Evolutionary conservation across 1,284 basidiomycete genomes (phyloP).

Genomic region (Somion occarium): DNA sequence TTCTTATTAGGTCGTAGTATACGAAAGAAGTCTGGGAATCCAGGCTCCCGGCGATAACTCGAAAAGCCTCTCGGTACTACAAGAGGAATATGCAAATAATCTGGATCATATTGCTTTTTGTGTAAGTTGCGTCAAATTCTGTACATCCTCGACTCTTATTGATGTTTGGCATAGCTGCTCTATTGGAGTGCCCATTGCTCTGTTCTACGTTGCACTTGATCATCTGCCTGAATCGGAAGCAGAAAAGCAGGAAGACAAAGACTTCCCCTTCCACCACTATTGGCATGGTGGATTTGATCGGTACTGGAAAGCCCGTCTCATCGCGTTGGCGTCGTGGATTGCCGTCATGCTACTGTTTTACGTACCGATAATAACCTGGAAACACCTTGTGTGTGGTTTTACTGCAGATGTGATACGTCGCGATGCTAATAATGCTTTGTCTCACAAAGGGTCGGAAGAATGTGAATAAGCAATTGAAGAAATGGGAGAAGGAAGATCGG

Average conservation of each 20-base stretch:
- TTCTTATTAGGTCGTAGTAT: slow-evolving; percentile 37
- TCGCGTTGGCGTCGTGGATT: slow-evolving; percentile 34
- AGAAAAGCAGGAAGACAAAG: slow-evolving; percentile 10
- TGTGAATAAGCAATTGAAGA: slow-evolving; percentile 33
- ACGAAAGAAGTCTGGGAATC: slow-evolving; percentile 40
- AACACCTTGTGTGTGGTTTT: slow-evolving; percentile 34
- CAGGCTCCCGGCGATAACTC: slow-evolving; percentile 36
- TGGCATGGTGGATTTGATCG: slow-evolving; percentile 18
- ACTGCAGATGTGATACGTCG: background rate
- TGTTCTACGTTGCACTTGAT: slow-evolving; percentile 34
- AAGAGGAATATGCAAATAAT: slow-evolving; percentile 31
- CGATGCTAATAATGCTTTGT: slow-evolving; percentile 2
- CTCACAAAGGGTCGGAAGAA: slow-evolving; percentile 47
- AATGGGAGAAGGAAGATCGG: slow-evolving; percentile 41
- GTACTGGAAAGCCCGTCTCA: slow-evolving; percentile 33
- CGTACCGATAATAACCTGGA: slow-evolving; percentile 45
- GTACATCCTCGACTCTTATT: too few relatives aligned
- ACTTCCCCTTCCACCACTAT: slow-evolving; percentile 9
- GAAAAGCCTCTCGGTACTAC: slow-evolving; percentile 37
- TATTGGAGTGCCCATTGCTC: slow-evolving; percentile 36
- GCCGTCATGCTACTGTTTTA: slow-evolving; percentile 37
- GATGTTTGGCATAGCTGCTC: slow-evolving; percentile 38
- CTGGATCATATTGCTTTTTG: slow-evolving; percentile 42
- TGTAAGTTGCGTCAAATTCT: too few relatives aligned
- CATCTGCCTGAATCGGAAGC: slow-evolving; percentile 21